Base-by-base conservation (phyloP, 345 rosid genomes). In the Rhodomyrtus tomentosa region DNA sequence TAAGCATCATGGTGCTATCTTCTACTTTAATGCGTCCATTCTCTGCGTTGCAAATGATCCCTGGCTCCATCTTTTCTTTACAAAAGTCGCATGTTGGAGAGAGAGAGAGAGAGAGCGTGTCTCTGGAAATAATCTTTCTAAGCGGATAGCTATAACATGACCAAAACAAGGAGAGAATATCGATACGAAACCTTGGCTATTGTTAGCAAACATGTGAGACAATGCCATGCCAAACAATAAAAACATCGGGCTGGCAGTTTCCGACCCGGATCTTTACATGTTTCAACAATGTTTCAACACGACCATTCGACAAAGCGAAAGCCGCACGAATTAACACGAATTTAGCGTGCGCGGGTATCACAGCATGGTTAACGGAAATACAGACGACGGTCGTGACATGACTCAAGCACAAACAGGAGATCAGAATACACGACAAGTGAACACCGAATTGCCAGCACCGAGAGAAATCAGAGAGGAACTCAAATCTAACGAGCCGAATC, bases 381-480 rank as follows among this genome's bases (percentile, higher is more conserved):
- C n/a, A n/a, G n/a, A n/a, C n/a, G n/a, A n/a, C n/a, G n/a, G n/a
- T n/a, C n/a, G n/a, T n/a, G n/a, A n/a, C n/a, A n/a, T n/a, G n/a
- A n/a, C n/a, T n/a, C n/a, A n/a, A n/a, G n/a, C n/a, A 0, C 3
- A 8, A 8, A 32, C 18, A 21, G 1, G 76, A 32, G 0, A 62
- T 16, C 3, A 16, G 0, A 62, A 32, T 62, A 68, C 8, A 68
- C 18, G 36, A 4, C 10, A 29, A 0, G 10, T 18, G 10, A 29
- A 29, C 3, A 29, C 0, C 0, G 1, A 68, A 68, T 38, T 32
- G 24, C 2, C 24, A 16, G 1, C 0, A 68, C 3, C 0, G 0
- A 68, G 1, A 68, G 20, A 36, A 38, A 20, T 3, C 0, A 0
- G 6, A 18, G 76, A 68, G 40, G 36, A 40, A 68, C 45, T 68